Evolutionary conservation across 352 stramenopile species (phyloP).

Genomic region (Pythium diclinum): DNA sequence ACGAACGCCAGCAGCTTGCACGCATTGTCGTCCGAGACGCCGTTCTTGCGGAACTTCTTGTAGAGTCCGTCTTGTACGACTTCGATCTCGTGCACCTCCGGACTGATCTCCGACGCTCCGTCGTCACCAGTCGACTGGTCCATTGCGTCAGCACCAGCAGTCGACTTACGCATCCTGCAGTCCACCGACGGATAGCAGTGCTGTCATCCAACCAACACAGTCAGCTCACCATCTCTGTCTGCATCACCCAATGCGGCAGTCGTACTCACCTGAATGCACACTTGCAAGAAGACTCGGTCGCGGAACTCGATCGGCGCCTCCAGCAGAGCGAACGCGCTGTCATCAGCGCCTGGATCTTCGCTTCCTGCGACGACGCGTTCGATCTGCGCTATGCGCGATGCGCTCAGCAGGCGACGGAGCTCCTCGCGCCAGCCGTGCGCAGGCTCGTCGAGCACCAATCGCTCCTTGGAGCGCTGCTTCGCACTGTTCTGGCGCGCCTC

Average conservation of each 20-base stretch:
- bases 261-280: slow-evolving; percentile 63
- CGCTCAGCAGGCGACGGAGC: slow-evolving; percentile 31
- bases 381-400: slow-evolving; percentile 21
- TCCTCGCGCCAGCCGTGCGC: slow-evolving; percentile 44
- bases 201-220: slow-evolving; percentile 20
- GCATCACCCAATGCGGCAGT: neutral
- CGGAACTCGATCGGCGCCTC: slow-evolving; percentile 41
- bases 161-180: slow-evolving; percentile 43
- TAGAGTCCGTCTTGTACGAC: slow-evolving; percentile 66
- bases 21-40: slow-evolving; percentile 49
- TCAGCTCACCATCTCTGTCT: neutral
- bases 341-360: neutral
- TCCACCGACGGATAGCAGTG: slow-evolving; percentile 67
- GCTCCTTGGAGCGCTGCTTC: slow-evolving; percentile 28
- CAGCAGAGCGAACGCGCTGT: slow-evolving; percentile 21
- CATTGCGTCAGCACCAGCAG: neutral
- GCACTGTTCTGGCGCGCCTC: slow-evolving; percentile 19
- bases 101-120: slow-evolving; percentile 8
- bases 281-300: slow-evolving; percentile 63
- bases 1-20: slow-evolving; percentile 50
- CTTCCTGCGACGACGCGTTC: slow-evolving; percentile 7
- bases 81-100: slow-evolving; percentile 32
- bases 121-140: slow-evolving; percentile 3
- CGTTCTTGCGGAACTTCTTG: slow-evolving; percentile 57
- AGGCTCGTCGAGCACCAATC: slow-evolving; percentile 52